phyloP scores from a whole-genome alignment of 1,284 basidiomycete species.

The Sporisorium sorghi region DNA sequence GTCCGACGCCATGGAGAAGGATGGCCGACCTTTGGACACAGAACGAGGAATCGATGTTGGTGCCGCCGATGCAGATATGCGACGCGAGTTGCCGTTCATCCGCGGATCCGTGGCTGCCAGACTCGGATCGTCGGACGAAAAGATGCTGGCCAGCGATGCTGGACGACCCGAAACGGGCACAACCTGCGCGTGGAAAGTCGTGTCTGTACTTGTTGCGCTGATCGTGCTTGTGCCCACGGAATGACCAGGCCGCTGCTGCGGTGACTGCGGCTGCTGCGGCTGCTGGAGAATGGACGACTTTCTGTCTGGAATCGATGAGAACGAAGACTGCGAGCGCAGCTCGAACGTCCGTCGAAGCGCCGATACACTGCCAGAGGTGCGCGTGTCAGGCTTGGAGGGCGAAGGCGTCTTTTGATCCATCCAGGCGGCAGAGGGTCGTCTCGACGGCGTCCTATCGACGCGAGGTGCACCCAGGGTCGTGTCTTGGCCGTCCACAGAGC shows the following conservation, averaged over 20 bases:
- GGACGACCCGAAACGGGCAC: conserved; percentile 49
- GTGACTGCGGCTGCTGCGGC: conserved; percentile 8
- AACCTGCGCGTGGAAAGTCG: conserved; percentile 54
- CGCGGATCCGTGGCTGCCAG: conserved; percentile 10
- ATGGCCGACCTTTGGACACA: conserved; percentile 8
- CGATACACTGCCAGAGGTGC: conserved; percentile 28
- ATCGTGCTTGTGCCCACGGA: conserved; percentile 19
- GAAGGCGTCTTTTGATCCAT: conserved; percentile 20
- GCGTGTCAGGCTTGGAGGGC: conserved; percentile 13
- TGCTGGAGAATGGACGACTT: conserved; percentile 39
- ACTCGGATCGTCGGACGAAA: conserved; percentile 21
- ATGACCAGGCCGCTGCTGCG: conserved; percentile 13
- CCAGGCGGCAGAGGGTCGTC: conserved; percentile 15
- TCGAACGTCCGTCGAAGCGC: conserved; percentile 35
- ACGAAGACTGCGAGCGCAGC: conserved; percentile 41
- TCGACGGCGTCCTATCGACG: conserved; percentile 12
- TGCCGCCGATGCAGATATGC: conserved; percentile 3
- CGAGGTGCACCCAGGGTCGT: conserved; percentile 17
- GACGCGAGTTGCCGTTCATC: conserved; percentile 6
- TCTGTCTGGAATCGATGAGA: conserved; percentile 42
- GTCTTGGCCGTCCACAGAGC: conserved; percentile 21
- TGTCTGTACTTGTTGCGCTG: conserved; percentile 34
- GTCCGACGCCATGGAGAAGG: conserved; percentile 9
- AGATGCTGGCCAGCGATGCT: conserved; percentile 55
- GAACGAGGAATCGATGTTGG: conserved; percentile 24